phyloP scores from a whole-genome alignment of 805 yeast genomes.

The Cyberlindnera xylosilytica region DNA sequence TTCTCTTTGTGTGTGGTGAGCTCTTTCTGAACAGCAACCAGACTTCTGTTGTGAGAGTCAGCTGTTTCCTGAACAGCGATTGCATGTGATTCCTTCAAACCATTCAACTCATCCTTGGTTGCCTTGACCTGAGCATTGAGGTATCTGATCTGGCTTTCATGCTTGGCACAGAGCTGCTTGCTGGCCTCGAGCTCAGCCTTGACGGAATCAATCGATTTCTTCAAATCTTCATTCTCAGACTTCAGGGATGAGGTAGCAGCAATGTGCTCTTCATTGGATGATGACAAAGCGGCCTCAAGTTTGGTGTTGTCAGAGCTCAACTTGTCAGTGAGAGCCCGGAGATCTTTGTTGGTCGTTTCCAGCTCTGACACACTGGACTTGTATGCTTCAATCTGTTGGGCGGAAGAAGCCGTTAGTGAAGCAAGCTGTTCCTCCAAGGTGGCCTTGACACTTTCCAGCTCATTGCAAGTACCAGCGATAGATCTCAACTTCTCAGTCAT shows the following conservation, averaged over 20 bases:
- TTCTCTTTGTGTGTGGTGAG: constrained; percentile 5
- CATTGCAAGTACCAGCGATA: constrained; percentile 35
- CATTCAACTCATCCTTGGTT: neutral
- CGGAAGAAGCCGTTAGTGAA: constrained; percentile 8
- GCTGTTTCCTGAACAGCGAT: neutral
- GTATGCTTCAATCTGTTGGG: constrained; percentile 13
- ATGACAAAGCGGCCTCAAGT: neutral
- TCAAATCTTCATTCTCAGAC: constrained; percentile 4
- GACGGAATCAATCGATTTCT: constrained; percentile 7
- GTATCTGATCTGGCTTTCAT: constrained; percentile 11
- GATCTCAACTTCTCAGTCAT: constrained; percentile 44
- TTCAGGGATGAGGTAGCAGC: constrained; percentile 3
- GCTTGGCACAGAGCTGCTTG: constrained; percentile 4
- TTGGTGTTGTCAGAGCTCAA: constrained; percentile 12
- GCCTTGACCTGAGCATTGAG: constrained; percentile 13
- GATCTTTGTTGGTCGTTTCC: constrained; percentile 10
- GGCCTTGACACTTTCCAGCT: constrained; percentile 26
- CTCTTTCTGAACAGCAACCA: constrained; percentile 7
- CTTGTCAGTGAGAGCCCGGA: constrained; percentile 9
- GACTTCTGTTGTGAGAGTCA: constrained; percentile 5
- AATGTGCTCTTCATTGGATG: constrained; percentile 1
- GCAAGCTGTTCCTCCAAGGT: constrained; percentile 18
- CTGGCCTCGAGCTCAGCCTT: constrained; percentile 15
- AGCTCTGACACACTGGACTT: constrained; percentile 16
- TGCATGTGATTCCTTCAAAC: constrained; percentile 8